Evolutionary conservation across 805 yeast species (phyloP), one percentile per base, ranked within the genome.

Genomic region (Barnettozyma sp.): DNA sequence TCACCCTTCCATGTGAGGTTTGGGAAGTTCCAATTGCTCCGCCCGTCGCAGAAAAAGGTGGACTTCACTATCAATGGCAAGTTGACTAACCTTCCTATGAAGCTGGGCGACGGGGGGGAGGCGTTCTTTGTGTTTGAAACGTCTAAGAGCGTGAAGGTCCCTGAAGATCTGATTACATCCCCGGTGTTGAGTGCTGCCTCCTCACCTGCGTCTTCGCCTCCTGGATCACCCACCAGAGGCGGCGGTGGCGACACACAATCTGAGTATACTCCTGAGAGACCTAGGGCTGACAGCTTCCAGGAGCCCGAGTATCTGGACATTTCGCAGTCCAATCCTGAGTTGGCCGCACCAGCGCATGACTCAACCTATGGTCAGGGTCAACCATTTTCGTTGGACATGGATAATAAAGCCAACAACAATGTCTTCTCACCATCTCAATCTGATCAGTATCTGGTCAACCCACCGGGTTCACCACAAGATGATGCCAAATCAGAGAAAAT

Each of bases 1-100:
- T 85, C 96, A 7, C 98, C 98, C 5, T 92, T 94, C 70, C 98
- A 92, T 60, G 86, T 92, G 24, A 68, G 98, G 38, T 92, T 92
- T 62, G 98, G 98, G 17, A 88, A 86, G 62, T 84, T 92, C 59
- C 94, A 88, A 49, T 70, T 92, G 44, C 66, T 92, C 41, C 76
- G 94, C 53, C 98, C 98, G 11, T 83, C 94, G 14, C 96, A 92
- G 58, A 92, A 90, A 66, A 88, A 85, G 56, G 94, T 90, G 36
- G 94, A 82, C 38, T 79, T 92, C 45, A 71, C 76, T 27, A 94
- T 92, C 26, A 92, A 92, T 60, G 97, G 82, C 24, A 71, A 71
- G 41, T 68, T 76, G 30, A 82, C 94, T 0, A 79, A 84, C 47
- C 63, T 90, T 32, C 96, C 95, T 7, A 92, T 92, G 97, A 92